Evolutionary conservation across 768 basidiomycete genomes (phyloP), one percentile per base, ranked within the genome.

Genomic region (Calocera cornea): DNA sequence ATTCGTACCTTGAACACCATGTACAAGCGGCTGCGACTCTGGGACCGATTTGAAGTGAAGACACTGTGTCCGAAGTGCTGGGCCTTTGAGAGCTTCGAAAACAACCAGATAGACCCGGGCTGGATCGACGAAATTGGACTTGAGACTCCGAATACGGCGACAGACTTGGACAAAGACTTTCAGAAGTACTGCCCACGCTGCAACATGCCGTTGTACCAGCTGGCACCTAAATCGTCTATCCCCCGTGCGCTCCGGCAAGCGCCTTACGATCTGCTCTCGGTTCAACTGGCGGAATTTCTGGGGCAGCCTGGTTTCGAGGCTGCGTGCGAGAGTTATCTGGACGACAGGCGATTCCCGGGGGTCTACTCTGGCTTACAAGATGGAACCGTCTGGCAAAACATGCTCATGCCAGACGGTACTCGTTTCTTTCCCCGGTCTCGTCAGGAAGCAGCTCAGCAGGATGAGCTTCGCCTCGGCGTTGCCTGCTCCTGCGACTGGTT

Each of bases 371-470:
- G 75, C 68, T 74, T 76, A 24, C 74, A 77, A 38, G 74, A 78
- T 67, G 75, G 76, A 0, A 65, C 69, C 3, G 65, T 78, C 2
- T 73, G 72, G 36, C 68, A 70, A 33, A 64, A 70, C 8, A 66
- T 79, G 0, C 54, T 54, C 12, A 74, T 71, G 1, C 72, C 69
- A 0, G 74, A 77, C 67, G 75, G 74, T 1, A 64, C 19, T 0
- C 67, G 65, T 0, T 79, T 79, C 68, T 79, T 78, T 64, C 66
- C 66, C 1, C 68, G 44, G 69, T n/a, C 65, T 70, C 12, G 66
- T 69, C 19, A 74, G 73, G 0, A 75, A 78, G 65, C 71, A 78
- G 1, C 70, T 72, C 0, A 71, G 77, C 64, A 77, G 74, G 22
- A 24, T 8, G 65, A 65, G 41, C 65, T 65, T 11, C 65, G 41